A percentile compares a stretch with the other conserved stretches of the same genome.
These are phyloP conservation scores for Spizellomyces sp. DNA, from an alignment of 192 early-diverging fungal species.

Conservation along the genomic window DNA sequence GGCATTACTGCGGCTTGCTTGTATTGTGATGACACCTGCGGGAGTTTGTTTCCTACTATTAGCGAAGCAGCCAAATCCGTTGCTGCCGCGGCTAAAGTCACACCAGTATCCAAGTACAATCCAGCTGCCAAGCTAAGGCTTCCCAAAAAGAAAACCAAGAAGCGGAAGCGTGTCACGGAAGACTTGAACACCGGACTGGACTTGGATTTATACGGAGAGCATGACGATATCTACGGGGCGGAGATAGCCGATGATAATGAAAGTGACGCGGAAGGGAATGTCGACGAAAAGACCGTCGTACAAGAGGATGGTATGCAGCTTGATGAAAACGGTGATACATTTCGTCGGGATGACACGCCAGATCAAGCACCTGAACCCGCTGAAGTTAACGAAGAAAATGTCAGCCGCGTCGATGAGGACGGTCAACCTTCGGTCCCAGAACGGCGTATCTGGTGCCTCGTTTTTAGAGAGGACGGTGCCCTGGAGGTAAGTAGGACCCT, in stretches of 20 bases:
- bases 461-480: slow-evolving; percentile 64
- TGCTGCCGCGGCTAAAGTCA: background rate
- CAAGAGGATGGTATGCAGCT: background rate
- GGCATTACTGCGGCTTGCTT: slow-evolving; percentile 39
- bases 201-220: slow-evolving; percentile 39
- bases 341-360: slow-evolving; percentile 22
- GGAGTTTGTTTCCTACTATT: slow-evolving; percentile 28
- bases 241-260: slow-evolving; percentile 15
- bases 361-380: slow-evolving; percentile 38
- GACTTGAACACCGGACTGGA: slow-evolving; percentile 3
- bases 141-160: no score
- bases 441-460: slow-evolving; percentile 64
- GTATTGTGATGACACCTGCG: slow-evolving; percentile 51
- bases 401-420: slow-evolving; percentile 10
- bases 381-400: slow-evolving; percentile 30
- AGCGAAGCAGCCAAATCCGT: slow-evolving; percentile 5
- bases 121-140: no score
- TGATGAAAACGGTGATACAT: background rate
- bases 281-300: background rate
- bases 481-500: slow-evolving; percentile 51
- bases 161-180: no score
- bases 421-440: slow-evolving; percentile 24
- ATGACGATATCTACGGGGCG: slow-evolving; percentile 51
- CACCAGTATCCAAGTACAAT: no score
- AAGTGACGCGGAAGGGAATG: slow-evolving; percentile 2